These are phyloP conservation scores for Camellia oleifera DNA, from an alignment of 179 eudicot genomes.

Conservation along the genomic window DNA sequence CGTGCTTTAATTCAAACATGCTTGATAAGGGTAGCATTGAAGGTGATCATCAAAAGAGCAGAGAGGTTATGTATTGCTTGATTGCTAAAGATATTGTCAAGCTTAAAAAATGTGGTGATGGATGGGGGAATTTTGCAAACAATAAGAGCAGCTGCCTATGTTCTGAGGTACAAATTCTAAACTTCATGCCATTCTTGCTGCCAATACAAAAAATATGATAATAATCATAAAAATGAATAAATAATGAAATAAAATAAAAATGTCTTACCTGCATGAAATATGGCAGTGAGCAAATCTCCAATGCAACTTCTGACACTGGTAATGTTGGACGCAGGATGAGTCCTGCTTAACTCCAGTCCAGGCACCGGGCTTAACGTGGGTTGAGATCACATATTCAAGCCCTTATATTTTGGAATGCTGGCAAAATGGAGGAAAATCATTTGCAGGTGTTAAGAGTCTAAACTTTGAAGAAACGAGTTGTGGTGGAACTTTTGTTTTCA, in stretches of 20 bases:
- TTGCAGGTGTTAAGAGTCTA: constrained; percentile 27
- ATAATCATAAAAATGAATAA: background rate
- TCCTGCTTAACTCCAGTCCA: constrained; percentile 66
- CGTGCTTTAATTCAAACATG: constrained; percentile 47
- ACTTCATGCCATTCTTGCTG: background rate
- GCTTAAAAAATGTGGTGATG: constrained; percentile 62
- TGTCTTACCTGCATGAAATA: background rate
- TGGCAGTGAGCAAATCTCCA: background rate
- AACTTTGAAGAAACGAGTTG: constrained; percentile 41
- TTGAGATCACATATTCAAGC: constrained; percentile 67
- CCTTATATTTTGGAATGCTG: constrained; percentile 47
- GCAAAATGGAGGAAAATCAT: constrained; percentile 22
- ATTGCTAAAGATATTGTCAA: constrained; percentile 56
- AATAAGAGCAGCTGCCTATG: constrained; percentile 54
- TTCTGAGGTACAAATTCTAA: constrained; percentile 50
- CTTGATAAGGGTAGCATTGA: constrained; percentile 25
- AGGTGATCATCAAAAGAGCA: constrained; percentile 24
- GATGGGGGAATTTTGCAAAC: constrained; percentile 31
- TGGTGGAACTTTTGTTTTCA: constrained; percentile 58
- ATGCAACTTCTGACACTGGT: constrained; percentile 12
- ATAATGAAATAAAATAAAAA: background rate
- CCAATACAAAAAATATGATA: background rate
- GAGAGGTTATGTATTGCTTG: constrained; percentile 50
- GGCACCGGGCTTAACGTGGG: constrained; percentile 69
- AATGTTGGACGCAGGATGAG: constrained; percentile 47